Evolutionary conservation across 495 filamentous ascomycete species (phyloP).

Genomic region (Pyronema omphalodes): DNA sequence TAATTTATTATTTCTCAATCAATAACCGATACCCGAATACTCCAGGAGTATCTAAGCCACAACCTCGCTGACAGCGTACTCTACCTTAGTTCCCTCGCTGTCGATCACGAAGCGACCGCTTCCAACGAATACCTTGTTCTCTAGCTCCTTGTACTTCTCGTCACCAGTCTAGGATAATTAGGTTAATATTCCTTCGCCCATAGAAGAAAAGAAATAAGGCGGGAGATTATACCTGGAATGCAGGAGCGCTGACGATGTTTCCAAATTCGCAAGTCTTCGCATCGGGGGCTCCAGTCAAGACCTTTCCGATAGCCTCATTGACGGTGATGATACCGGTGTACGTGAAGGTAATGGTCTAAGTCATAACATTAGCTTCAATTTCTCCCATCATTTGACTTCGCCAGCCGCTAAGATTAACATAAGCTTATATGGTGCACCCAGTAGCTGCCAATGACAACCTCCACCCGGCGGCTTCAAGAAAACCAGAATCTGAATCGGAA

Average conservation of each 20-base stretch:
- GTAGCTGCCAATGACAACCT: no score
- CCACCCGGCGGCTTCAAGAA: no score
- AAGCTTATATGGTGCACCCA: no score
- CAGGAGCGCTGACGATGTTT: neutral
- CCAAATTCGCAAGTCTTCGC: constrained; percentile 1
- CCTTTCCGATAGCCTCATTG: neutral
- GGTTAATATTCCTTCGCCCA: no score
- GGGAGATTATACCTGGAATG: neutral
- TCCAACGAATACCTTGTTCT: neutral
- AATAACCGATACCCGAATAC: no score
- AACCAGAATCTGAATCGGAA: no score
- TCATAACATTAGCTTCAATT: neutral
- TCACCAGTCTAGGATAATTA: neutral
- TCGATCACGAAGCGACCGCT: neutral
- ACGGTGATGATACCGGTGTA: constrained; percentile 3
- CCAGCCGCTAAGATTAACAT: no score
- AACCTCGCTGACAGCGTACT: constrained; percentile 4
- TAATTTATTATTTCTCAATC: no score
- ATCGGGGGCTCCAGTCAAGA: neutral
- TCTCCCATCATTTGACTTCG: neutral
- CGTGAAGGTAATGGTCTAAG: neutral
- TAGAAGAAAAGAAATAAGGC: no score
- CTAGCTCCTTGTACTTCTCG: constrained; percentile 3
- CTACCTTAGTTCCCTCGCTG: neutral
- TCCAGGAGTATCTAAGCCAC: neutral